These are phyloP conservation scores for Ascochyta rabiei DNA, from an alignment of 2,329 filamentous ascomycete species.

Conservation along the genomic window DNA sequence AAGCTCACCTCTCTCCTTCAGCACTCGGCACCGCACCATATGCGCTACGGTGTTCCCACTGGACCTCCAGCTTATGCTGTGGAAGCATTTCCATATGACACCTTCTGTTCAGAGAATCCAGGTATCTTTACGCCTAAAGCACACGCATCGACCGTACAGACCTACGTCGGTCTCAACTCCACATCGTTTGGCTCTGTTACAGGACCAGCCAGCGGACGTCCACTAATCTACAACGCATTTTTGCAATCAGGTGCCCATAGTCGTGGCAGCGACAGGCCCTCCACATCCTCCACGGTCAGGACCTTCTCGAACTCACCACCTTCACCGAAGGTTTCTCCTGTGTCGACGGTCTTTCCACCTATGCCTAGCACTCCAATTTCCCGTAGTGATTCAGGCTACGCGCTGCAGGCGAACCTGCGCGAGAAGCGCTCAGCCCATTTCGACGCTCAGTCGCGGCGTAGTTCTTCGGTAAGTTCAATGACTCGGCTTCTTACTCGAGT, in stretches of 20 bases:
- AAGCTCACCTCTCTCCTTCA: conserved; percentile 90
- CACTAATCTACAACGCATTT: conserved; percentile 90
- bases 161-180: conserved; percentile 88
- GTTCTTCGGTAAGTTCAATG: conserved; percentile 6
- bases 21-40: conserved; percentile 86
- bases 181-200: conserved; percentile 78
- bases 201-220: conserved; percentile 56
- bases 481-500: conserved; percentile 13
- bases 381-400: conserved; percentile 89
- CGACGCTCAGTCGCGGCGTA: conserved; percentile 14
- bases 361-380: conserved; percentile 81
- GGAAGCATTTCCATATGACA: conserved; percentile 89
- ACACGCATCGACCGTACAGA: conserved; percentile 74
- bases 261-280: conserved; percentile 71
- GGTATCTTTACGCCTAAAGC: conserved; percentile 78
- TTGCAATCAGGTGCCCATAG: conserved; percentile 74
- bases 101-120: conserved; percentile 85
- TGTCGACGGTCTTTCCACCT: conserved; percentile 77
- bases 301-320: conserved; percentile 57
- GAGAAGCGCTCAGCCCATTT: conserved; percentile 97
- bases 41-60: conserved; percentile 82
- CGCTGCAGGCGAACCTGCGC: conserved; percentile 80
- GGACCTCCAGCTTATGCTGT: conserved; percentile 92
- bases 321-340: conserved; percentile 71
- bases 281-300: conserved; percentile 49